These are phyloP conservation scores for Dioscorea alata DNA, from an alignment of 106 monocot genomes.

Conservation along the genomic window DNA sequence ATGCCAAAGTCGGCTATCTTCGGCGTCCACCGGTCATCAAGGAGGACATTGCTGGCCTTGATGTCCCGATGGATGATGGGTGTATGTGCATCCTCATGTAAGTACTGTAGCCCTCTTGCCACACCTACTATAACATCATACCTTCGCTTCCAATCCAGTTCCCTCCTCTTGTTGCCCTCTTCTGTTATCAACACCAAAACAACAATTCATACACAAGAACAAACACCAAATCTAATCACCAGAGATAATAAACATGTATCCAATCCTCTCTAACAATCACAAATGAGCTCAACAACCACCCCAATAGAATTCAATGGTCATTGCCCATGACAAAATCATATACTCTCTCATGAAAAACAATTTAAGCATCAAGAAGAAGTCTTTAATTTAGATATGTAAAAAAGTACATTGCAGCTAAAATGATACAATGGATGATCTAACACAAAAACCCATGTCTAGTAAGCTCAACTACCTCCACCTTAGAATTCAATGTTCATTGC, in stretches of 20 bases:
- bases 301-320: no score
- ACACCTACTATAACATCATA: conserved; percentile 53
- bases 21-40: conserved; percentile 55
- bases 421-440: no score
- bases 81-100: conserved; percentile 74
- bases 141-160: conserved; percentile 34
- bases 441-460: no score
- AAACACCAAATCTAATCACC: background rate
- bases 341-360: background rate
- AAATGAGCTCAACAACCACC: no score
- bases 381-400: no score
- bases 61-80: conserved; percentile 79
- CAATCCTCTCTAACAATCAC: background rate
- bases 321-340: no score
- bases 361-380: background rate
- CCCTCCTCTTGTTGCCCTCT: background rate
- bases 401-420: no score
- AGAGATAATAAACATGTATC: background rate
- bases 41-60: conserved; percentile 80
- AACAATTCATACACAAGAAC: background rate
- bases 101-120: conserved; percentile 68
- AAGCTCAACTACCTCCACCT: no score
- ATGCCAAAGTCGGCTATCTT: conserved; percentile 88
- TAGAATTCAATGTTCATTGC: no score
- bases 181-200: conserved; percentile 7